These are phyloP conservation scores for Verruconis gallopava DNA, from an alignment of 2,329 filamentous ascomycete species.

Conservation along the genomic window DNA sequence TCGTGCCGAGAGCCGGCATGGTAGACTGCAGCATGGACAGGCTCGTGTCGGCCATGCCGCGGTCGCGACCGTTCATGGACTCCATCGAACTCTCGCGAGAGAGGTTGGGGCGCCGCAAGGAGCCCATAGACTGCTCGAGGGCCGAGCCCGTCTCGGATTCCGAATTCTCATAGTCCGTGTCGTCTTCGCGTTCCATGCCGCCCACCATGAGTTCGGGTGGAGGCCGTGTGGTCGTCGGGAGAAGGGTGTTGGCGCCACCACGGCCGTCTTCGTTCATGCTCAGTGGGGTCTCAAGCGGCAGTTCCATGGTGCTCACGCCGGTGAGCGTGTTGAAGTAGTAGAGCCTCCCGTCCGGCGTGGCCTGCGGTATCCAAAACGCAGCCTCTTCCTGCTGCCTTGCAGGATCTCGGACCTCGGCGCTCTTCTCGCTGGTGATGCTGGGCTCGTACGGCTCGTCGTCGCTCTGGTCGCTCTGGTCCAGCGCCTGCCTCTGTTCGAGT, in stretches of 20 bases:
- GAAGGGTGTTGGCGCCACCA: constrained; percentile 75
- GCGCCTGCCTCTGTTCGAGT: constrained; percentile 42
- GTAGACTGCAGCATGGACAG: constrained; percentile 31
- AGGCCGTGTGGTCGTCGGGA: constrained; percentile 80
- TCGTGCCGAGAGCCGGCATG: constrained; percentile 37
- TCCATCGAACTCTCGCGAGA: constrained; percentile 87
- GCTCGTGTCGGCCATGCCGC: constrained; percentile 33
- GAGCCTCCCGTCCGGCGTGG: constrained; percentile 78
- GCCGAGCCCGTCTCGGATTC: constrained; percentile 62
- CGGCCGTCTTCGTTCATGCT: constrained; percentile 68
- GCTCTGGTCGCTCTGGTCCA: constrained; percentile 51
- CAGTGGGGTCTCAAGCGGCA: constrained; percentile 81
- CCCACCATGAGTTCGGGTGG: constrained; percentile 85
- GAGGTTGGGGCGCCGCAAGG: constrained; percentile 56
- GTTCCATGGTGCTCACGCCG: constrained; percentile 84
- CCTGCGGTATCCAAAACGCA: constrained; percentile 97
- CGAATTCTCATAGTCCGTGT: constrained; percentile 83
- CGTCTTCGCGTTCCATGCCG: constrained; percentile 64
- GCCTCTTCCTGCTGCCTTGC: constrained; percentile 64
- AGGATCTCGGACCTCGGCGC: constrained; percentile 44
- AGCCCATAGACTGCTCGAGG: constrained; percentile 55
- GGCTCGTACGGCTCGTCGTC: constrained; percentile 43
- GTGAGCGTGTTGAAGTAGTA: constrained; percentile 99
- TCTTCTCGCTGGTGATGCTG: background rate
- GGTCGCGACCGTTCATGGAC: constrained; percentile 42